Conservation (phyloP, 2,329 filamentous ascomycete genomes). For the Neophaeococcomyces aloes region DNA sequence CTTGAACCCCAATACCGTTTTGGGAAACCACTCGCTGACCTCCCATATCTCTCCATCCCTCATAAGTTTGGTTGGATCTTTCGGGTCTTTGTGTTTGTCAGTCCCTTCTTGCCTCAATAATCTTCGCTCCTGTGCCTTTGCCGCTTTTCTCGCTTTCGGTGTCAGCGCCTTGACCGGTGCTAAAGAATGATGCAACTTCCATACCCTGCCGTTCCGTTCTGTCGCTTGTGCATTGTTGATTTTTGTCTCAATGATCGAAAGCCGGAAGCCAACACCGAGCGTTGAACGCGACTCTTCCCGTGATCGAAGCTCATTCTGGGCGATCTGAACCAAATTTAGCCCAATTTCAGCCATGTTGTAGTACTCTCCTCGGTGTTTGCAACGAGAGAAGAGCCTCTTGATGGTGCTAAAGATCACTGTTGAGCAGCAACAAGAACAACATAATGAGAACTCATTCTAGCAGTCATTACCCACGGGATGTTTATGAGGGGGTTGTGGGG, state of each 20-base stretch:
- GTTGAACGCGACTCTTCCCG: conserved; percentile 14
- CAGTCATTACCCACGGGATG: too few relatives aligned
- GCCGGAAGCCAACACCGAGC: conserved; percentile 14
- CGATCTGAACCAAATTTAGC: conserved; percentile 20
- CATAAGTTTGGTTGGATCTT: conserved; percentile 16
- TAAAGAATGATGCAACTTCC: conserved; percentile 13
- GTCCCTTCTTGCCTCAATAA: conserved; percentile 12
- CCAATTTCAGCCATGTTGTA: conserved; percentile 11
- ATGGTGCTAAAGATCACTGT: too few relatives aligned
- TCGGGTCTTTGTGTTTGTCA: conserved; percentile 11
- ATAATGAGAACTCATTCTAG: too few relatives aligned
- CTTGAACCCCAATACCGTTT: conserved; percentile 16
- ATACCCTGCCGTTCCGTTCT: conserved; percentile 12
- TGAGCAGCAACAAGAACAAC: too few relatives aligned
- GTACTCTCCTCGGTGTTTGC: too few relatives aligned
- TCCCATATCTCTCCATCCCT: conserved; percentile 16
- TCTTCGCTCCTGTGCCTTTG: conserved; percentile 10
- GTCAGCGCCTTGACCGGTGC: conserved; percentile 11
- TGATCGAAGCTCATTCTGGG: conserved; percentile 19
- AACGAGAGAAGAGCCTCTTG: too few relatives aligned
- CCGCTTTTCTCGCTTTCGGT: conserved; percentile 10
- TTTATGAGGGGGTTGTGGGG: too few relatives aligned
- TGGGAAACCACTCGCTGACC: conserved; percentile 11
- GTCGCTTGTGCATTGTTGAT: conserved; percentile 13
- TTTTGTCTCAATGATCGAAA: conserved; percentile 14